phyloP scores from a whole-genome alignment of 495 filamentous ascomycete genomes.

The Tuber magnatum region DNA sequence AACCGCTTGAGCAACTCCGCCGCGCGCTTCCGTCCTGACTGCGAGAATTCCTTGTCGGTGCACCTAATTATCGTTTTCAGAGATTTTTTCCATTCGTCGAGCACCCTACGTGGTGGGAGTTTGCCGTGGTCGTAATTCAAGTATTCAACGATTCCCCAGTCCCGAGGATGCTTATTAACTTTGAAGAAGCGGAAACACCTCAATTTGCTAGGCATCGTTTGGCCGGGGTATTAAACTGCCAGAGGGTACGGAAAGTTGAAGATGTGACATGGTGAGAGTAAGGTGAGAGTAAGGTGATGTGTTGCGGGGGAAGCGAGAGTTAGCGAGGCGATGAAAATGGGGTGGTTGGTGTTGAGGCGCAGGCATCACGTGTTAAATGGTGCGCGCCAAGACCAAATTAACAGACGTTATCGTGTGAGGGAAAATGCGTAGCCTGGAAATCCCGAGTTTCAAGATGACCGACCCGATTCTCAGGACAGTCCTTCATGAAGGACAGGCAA shows the following conservation, averaged over 20 bases:
- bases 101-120: conserved; percentile 16
- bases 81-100: conserved; percentile 31
- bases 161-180: conserved; percentile 4
- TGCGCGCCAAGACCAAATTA: not conserved
- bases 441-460: not conserved
- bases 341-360: not conserved
- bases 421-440: not conserved
- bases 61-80: conserved; percentile 17
- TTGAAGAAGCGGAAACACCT: conserved; percentile 13
- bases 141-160: conserved; percentile 27
- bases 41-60: conserved; percentile 11
- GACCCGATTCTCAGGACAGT: not conserved
- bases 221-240: not conserved
- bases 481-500: not conserved
- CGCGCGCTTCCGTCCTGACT: conserved; percentile 9
- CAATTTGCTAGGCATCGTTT: not conserved
- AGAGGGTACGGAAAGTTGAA: not conserved
- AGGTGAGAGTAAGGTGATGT: not conserved
- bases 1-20: conserved; percentile 23
- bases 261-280: not conserved
- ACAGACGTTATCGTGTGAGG: not conserved
- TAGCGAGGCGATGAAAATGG: conserved; percentile 3
- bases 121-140: conserved; percentile 19
- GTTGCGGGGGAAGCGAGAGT: not conserved
- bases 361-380: not conserved